These are phyloP conservation scores for Globisporangium nagaii DNA, from an alignment of 352 stramenopile genomes.

Conservation along the genomic window DNA sequence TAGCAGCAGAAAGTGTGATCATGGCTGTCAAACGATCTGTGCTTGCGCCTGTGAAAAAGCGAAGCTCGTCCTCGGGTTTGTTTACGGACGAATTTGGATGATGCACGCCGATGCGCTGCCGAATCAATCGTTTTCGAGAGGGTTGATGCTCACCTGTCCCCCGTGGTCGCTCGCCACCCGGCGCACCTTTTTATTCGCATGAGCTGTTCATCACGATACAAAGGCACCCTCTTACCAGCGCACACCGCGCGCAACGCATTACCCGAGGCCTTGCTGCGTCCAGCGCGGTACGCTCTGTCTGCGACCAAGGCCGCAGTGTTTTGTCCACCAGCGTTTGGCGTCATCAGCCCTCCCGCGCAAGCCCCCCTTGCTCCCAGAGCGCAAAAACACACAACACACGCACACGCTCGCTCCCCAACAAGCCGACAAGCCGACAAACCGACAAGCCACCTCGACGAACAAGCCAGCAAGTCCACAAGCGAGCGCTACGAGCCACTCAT, in stretches of 20 bases:
- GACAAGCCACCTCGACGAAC: neutral
- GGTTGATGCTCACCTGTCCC: neutral
- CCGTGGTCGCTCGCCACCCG: too few relatives aligned
- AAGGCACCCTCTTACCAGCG: neutral
- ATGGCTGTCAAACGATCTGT: neutral
- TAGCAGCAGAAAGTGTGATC: too few relatives aligned
- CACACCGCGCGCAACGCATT: neutral
- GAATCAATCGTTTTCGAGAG: neutral
- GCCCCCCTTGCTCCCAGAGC: neutral
- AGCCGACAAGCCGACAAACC: neutral
- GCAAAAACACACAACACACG: neutral
- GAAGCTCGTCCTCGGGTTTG: neutral
- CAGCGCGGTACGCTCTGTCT: too few relatives aligned
- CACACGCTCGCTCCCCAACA: neutral
- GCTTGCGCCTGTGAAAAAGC: neutral
- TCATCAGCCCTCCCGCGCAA: neutral
- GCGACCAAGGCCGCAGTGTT: too few relatives aligned
- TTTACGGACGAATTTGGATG: conserved; percentile 4
- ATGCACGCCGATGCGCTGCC: neutral
- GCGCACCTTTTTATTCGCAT: too few relatives aligned
- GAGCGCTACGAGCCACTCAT: neutral
- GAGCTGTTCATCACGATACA: neutral
- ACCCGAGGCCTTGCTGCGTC: neutral
- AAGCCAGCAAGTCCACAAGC: neutral
- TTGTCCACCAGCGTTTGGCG: conserved; percentile 3